These are phyloP conservation scores for Pythium angustatum DNA, from an alignment of 352 stramenopile species.

Conservation along the genomic window DNA sequence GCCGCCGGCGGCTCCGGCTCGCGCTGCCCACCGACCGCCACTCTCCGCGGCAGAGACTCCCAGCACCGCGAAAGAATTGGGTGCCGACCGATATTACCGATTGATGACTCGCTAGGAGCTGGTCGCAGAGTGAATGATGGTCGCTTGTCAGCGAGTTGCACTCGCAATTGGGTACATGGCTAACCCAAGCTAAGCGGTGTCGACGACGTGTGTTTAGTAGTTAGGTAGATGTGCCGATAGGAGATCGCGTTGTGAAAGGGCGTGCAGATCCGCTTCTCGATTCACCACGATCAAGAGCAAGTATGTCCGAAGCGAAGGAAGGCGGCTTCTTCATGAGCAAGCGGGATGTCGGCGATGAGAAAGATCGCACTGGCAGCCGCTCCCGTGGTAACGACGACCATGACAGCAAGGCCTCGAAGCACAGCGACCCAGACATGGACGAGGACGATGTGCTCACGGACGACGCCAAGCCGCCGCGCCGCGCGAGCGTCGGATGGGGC, in stretches of 20 bases:
- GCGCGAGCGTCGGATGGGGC: slow-evolving; percentile 66
- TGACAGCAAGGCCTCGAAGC: slow-evolving; percentile 22
- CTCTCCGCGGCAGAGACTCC: background rate
- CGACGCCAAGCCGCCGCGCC: slow-evolving; percentile 51
- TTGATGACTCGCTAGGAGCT: background rate
- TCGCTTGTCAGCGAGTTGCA: slow-evolving; percentile 11
- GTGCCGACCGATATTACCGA: too few relatives aligned
- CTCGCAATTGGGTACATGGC: slow-evolving; percentile 18
- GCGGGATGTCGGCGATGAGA: slow-evolving; percentile 16
- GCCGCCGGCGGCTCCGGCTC: background rate
- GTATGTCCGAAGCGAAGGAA: slow-evolving; percentile 30
- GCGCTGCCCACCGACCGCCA: background rate
- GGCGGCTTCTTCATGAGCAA: slow-evolving; percentile 30
- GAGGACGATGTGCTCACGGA: slow-evolving; percentile 47
- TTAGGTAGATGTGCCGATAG: slow-evolving; percentile 18
- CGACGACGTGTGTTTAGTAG: background rate
- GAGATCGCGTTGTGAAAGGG: slow-evolving; percentile 15
- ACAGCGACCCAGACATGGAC: slow-evolving; percentile 39
- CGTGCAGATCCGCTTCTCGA: too few relatives aligned
- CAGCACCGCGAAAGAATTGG: slow-evolving; percentile 3
- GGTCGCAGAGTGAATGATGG: slow-evolving; percentile 14
- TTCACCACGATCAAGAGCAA: too few relatives aligned
- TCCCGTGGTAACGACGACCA: slow-evolving; percentile 10
- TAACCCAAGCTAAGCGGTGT: slow-evolving; percentile 6
- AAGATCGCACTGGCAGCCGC: slow-evolving; percentile 13